Evolutionary conservation across 495 filamentous ascomycete species (phyloP), one percentile per base, ranked within the genome.

Genomic region (Lasiosphaeris hirsuta): DNA sequence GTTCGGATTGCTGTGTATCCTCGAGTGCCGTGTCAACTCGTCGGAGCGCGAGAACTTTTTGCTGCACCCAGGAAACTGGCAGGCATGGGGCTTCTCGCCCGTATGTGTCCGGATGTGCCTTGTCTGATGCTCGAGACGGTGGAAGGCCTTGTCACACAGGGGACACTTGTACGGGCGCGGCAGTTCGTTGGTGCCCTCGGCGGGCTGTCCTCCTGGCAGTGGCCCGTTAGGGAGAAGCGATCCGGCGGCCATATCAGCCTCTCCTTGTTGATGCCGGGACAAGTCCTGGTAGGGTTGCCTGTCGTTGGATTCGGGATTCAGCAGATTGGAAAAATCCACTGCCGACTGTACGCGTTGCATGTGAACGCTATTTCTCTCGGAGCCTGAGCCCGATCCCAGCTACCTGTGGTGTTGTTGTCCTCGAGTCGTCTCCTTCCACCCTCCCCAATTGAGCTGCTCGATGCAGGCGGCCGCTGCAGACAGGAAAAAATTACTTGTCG

Each of bases 1-100:
- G 80, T 97, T 97, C 45, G 95, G 94, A 75, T 98, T 98, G 81
- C 86, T 96, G 83, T 98, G 94, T 78, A 98, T 98, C 69, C 94
- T 83, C 70, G 94, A 97, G 75, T 98, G 94, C 45, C 94, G 84
- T 41, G 94, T 98, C 54, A 98, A 81, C 75, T 98, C 94, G 65
- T 98, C 94, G 15, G 95, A 97, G 19, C 94, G 85, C 63, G 90
- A 95, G 82, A 98, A 98, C 56, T 92, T 89, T 75, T 98, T 98
- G 49, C 90, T 94, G 83, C 94, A 98, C 51, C 92, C 93, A 4
- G 90, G 90, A 66, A 90, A 96, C 64, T 88, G 84, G 82, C 94
- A 98, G 40, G 87, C 92, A 66, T 98, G 94, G 14, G 94, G 94
- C 78, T 97, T 98, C 77, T 98, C 94, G 57, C 94, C 95, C 1